Percentiles rank a stretch among this genome's conserved stretches.
Conservation (phyloP, 2,329 filamentous ascomycete genomes). For the Lasiodiplodia gonubiensis region DNA sequence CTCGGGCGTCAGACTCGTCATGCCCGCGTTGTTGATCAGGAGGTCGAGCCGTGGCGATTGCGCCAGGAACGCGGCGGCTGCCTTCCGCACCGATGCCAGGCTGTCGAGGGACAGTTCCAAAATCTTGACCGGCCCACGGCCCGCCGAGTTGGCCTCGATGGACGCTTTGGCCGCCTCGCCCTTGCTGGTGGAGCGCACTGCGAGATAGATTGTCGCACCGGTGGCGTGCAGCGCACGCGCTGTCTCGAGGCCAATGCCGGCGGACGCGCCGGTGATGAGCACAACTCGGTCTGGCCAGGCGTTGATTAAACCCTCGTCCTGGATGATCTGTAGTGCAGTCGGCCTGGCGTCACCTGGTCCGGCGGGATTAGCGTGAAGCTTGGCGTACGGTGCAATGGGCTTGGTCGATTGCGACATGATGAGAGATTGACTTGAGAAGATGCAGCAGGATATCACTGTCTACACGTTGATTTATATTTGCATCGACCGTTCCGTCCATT, state of each 20-base stretch:
- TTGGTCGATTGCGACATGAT: too few species aligned
- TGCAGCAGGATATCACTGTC: too few species aligned
- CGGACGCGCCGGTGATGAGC: constrained; percentile 38
- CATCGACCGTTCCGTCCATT: too few species aligned
- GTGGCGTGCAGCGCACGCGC: constrained; percentile 51
- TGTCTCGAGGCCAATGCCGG: constrained; percentile 39
- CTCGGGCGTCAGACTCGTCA: too few species aligned
- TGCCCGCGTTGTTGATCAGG: constrained; percentile 48
- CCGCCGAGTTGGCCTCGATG: background rate
- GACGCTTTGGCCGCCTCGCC: constrained; percentile 31
- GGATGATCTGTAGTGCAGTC: constrained; percentile 49
- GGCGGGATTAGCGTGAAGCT: background rate
- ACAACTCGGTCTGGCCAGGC: constrained; percentile 37
- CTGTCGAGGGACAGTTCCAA: constrained; percentile 31
- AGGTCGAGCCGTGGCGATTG: constrained; percentile 39
- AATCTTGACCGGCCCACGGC: background rate
- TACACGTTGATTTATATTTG: too few species aligned
- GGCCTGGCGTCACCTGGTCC: constrained; percentile 48
- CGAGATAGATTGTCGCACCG: constrained; percentile 53
- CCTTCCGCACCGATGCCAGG: constrained; percentile 33
- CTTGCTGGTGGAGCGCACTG: constrained; percentile 51
- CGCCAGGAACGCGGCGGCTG: constrained; percentile 33
- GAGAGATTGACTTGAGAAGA: too few species aligned
- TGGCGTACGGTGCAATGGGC: background rate
- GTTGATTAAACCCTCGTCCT: constrained; percentile 45